phyloP scores from a whole-genome alignment of 129 eudicot species.

The Dittrichia graveolens region DNA sequence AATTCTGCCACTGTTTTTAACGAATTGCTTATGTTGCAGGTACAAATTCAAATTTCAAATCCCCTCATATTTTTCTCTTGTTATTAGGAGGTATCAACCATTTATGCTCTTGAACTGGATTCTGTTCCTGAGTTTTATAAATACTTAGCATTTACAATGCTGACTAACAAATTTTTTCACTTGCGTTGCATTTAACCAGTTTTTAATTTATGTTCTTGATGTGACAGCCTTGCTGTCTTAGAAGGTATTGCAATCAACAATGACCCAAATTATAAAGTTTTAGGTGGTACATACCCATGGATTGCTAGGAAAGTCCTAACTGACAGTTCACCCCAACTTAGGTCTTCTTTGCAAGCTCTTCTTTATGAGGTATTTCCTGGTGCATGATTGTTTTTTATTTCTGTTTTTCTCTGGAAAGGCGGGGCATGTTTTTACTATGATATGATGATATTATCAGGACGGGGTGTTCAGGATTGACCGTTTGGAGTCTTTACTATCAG shows the following conservation, averaged over 20 bases:
- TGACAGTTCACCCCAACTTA: conserved; percentile 81
- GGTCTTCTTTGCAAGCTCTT: conserved; percentile 76
- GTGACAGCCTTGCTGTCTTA: conserved; percentile 90
- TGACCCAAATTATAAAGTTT: conserved; percentile 89
- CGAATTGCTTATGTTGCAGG: conserved; percentile 49
- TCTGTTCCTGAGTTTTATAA: not conserved
- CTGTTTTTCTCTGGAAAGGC: not conserved
- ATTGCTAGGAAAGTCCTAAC: conserved; percentile 92
- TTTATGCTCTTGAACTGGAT: conserved; percentile 6
- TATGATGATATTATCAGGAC: conserved; percentile 46
- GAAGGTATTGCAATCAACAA: conserved; percentile 89
- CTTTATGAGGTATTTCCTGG: conserved; percentile 72
- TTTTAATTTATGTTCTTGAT: conserved; percentile 15
- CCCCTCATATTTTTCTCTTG: conserved; percentile 95
- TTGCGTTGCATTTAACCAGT: not conserved
- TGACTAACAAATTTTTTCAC: not conserved
- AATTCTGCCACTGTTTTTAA: not conserved
- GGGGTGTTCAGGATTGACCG: conserved; percentile 97
- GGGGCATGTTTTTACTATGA: conserved; percentile 12
- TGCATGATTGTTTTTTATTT: not conserved
- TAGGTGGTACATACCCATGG: conserved; percentile 99
- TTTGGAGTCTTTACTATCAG: conserved; percentile 77
- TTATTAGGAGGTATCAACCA: conserved; percentile 89
- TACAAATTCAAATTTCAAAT: conserved; percentile 93
- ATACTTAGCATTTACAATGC: not conserved